Conservation (phyloP, 2,329 filamentous ascomycete species). For the Cytospora chrysosperma region DNA sequence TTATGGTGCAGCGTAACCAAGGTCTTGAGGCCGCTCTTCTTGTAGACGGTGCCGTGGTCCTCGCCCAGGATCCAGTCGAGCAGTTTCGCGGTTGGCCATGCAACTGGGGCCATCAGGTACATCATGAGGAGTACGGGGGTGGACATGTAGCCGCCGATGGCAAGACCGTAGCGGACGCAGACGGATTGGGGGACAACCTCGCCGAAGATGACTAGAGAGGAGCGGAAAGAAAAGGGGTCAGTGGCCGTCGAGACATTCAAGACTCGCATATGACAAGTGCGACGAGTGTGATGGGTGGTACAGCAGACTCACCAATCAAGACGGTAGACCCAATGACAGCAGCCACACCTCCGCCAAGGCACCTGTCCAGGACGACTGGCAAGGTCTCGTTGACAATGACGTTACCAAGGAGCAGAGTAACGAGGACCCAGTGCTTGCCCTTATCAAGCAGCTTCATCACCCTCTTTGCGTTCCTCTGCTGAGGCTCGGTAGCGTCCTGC, state of each 20-base stretch:
- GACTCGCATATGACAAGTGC: background rate
- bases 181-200: constrained; percentile 95
- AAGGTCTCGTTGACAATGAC: constrained; percentile 97
- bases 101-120: constrained; percentile 86
- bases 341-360: constrained; percentile 89
- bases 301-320: constrained; percentile 70
- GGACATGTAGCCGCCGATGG: constrained; percentile 92
- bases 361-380: constrained; percentile 91
- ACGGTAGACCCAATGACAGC: constrained; percentile 92
- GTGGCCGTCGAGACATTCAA: background rate
- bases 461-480: constrained; percentile 79
- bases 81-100: constrained; percentile 93
- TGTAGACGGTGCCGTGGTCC: constrained; percentile 95
- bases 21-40: constrained; percentile 96
- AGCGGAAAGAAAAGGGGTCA: constrained; percentile 18
- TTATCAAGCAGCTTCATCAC: constrained; percentile 78
- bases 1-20: constrained; percentile 93
- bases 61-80: constrained; percentile 91
- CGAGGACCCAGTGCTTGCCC: constrained; percentile 97
- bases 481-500: constrained; percentile 78
- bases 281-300: background rate
- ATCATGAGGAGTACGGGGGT: constrained; percentile 84
- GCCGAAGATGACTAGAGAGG: constrained; percentile 81
- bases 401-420: constrained; percentile 90
- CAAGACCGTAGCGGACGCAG: constrained; percentile 92